Evolutionary conservation across 176 grass and related monocot genomes (phyloP).

Genomic region (Juncus effusus): DNA sequence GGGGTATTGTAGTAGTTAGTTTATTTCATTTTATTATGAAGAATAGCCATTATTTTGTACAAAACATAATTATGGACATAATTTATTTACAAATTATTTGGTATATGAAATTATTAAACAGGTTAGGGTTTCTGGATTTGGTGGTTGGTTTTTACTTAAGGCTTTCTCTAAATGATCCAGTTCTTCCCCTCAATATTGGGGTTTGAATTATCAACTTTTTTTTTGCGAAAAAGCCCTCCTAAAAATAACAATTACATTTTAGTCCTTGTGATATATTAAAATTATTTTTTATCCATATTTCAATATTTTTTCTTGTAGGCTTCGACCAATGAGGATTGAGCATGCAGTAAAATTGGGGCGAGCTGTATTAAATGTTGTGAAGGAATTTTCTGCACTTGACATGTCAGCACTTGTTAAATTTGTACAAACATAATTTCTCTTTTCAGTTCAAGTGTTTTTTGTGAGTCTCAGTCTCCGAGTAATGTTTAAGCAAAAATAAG

Average conservation of each 20-base stretch:
- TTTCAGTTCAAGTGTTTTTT: no score
- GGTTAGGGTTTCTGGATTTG: slow-evolving; percentile 91
- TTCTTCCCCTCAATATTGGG: slow-evolving; percentile 97
- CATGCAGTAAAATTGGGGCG: slow-evolving; percentile 55
- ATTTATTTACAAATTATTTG: background rate
- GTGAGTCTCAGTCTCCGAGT: no score
- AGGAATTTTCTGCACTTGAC: slow-evolving; percentile 73
- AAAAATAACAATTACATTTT: background rate
- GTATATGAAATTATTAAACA: slow-evolving; percentile 25
- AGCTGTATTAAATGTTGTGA: slow-evolving; percentile 52
- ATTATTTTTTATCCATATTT: background rate
- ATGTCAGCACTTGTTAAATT: slow-evolving; percentile 50
- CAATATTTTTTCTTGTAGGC: slow-evolving; percentile 38
- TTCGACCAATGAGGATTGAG: slow-evolving; percentile 41
- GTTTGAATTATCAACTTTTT: slow-evolving; percentile 23
- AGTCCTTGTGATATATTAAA: background rate
- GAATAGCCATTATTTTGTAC: background rate
- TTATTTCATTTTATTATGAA: background rate
- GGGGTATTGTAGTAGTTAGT: slow-evolving; percentile 50
- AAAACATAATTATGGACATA: background rate
- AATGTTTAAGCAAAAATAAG: slow-evolving; percentile 13
- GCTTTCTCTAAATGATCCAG: slow-evolving; percentile 95
- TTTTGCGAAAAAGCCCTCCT: background rate
- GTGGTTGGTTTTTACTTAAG: slow-evolving; percentile 96
- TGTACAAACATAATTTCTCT: slow-evolving; percentile 35